phyloP scores from a whole-genome alignment of 306 rosid species.

The Cicer bijugum region DNA sequence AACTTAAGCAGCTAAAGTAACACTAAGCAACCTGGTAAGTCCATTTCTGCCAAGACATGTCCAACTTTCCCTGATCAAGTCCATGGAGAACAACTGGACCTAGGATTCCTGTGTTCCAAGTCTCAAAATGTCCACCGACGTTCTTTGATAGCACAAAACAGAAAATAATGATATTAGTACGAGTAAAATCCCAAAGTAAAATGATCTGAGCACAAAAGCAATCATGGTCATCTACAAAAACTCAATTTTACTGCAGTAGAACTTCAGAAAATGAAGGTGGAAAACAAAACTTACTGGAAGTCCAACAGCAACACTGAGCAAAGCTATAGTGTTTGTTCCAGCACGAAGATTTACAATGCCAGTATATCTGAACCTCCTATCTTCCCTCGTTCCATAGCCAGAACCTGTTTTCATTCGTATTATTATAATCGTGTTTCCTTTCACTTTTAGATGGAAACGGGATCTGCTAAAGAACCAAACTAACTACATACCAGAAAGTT shows the following conservation, averaged over 20 bases:
- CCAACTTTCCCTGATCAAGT: slow-evolving; percentile 89
- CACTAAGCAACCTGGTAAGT: slow-evolving; percentile 77
- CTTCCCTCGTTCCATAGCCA: slow-evolving; percentile 84
- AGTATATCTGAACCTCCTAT: slow-evolving; percentile 78
- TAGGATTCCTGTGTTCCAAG: slow-evolving; percentile 95
- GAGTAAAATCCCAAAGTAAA: slow-evolving; percentile 7
- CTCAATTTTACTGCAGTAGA: slow-evolving; percentile 25
- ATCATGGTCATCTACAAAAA: slow-evolving; percentile 1
- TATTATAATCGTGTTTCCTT: slow-evolving; percentile 25
- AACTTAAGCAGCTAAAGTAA: slow-evolving; percentile 37
- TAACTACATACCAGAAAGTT: slow-evolving; percentile 71
- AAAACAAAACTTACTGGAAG: slow-evolving; percentile 74
- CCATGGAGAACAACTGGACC: slow-evolving; percentile 97
- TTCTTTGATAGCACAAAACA: slow-evolving; percentile 58
- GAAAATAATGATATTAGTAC: slow-evolving; percentile 31
- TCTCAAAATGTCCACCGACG: slow-evolving; percentile 94
- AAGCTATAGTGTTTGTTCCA: slow-evolving; percentile 83
- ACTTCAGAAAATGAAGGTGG: slow-evolving; percentile 29
- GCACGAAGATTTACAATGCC: slow-evolving; percentile 79
- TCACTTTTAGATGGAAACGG: slow-evolving; percentile 30
- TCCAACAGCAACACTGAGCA: slow-evolving; percentile 95
- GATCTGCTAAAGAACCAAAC: slow-evolving; percentile 40
- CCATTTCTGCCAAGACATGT: slow-evolving; percentile 95
- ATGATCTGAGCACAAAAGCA: slow-evolving; percentile 22
- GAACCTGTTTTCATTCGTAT: slow-evolving; percentile 66